Evolutionary conservation across 1,284 basidiomycete species (phyloP), one percentile per base, ranked within the genome.

Genomic region (Tilletia indica): DNA sequence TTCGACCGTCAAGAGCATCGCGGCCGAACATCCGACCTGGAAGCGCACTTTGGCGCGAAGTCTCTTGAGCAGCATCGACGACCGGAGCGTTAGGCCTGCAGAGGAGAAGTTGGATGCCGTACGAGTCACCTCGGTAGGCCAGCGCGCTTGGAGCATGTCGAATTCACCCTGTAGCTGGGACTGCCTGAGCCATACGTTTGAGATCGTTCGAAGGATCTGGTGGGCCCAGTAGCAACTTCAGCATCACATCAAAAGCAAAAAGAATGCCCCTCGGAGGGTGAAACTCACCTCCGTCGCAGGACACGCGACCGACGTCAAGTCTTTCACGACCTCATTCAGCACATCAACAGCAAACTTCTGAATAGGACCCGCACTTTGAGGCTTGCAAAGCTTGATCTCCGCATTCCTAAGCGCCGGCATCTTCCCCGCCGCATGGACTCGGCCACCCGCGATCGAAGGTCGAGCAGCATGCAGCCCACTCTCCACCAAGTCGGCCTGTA

Each of bases 401-500:
- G 61, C 61, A 39, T 42, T 19, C n/a, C 61, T 11, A 34, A 64
- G 14, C 31, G 36, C 16, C 16, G 61, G 61, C 61, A 42, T 19
- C 36, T 39, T 64, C 31, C 38, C 36, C 19, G 21, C 19, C 51
- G 51, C 51, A 25, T 54, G 21, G 19, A 25, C 12, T 19, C 51
- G 51, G 5, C 51, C 51, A 25, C 51, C 51, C 11, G 51, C 51
- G 3, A 54, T 54, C 12, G 51, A 54, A 8, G 51, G 16, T 25
- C 51, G 8, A 6, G 51, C 51, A 19, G 51, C 8, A 25, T 54
- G 51, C 51, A 54, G 51, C 12, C 51, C 51, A 54, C 51, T 25
- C 51, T 54, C 51, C 6, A 54, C 51, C 64, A 79, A 70, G 72
- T 74, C 74, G 36, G 73, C 70, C 12, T 76, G 75, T 51, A 77